Conservation (phyloP, 108 stramenopile genomes). For the Stephanodiscus triporus region DNA sequence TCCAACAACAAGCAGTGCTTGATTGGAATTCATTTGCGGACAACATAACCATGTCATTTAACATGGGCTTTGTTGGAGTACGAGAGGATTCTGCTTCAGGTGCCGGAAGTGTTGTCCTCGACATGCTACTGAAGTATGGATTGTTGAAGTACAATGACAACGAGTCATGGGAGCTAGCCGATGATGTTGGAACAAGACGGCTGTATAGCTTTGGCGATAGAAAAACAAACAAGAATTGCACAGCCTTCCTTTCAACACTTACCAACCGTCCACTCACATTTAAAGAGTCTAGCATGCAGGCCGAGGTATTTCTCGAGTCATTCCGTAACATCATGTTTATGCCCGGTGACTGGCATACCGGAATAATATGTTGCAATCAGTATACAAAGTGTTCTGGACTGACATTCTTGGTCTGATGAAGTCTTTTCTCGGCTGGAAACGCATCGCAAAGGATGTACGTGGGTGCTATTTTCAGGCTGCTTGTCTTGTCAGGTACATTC, state of each 20-base stretch:
- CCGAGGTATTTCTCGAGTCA: background rate
- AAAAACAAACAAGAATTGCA: slow-evolving; percentile 7
- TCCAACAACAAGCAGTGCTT: slow-evolving; percentile 2
- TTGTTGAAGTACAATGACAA: background rate
- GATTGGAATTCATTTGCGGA: slow-evolving; percentile 3
- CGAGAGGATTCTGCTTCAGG: slow-evolving; percentile 1
- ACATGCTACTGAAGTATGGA: background rate
- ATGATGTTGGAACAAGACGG: background rate
- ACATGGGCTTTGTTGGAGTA: slow-evolving; percentile 13
- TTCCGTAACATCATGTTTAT: background rate
- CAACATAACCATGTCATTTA: background rate
- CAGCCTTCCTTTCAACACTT: background rate
- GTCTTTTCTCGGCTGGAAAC: slow-evolving; percentile 9
- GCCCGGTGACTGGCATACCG: slow-evolving; percentile 18
- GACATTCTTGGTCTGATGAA: background rate
- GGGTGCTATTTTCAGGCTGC: slow-evolving; percentile 11
- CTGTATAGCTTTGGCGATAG: slow-evolving; percentile 8
- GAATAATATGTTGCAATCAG: background rate
- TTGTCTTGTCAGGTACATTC: background rate
- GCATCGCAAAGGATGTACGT: slow-evolving; percentile 8
- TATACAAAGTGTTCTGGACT: background rate
- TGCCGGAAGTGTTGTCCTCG: background rate
- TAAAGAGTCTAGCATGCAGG: background rate
- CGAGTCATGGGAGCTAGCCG: background rate
- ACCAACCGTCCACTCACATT: background rate